Conservation (phyloP, 441 rosid species). For the Gossypium davidsonii region DNA sequence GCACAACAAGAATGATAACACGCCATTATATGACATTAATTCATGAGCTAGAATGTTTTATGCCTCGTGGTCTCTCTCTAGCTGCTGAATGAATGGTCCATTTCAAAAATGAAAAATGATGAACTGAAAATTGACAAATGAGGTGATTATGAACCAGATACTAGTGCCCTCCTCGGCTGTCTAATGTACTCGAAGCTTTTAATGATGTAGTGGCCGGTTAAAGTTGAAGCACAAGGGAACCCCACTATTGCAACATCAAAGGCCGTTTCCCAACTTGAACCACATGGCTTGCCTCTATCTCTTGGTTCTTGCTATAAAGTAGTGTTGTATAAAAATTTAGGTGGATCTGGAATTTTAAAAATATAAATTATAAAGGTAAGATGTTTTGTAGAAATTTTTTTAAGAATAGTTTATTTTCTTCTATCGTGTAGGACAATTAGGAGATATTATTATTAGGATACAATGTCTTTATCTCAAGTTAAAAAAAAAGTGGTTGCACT, state of each 20-base stretch:
- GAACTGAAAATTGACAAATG: neutral
- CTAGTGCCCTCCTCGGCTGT: neutral
- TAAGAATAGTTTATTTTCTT: no score
- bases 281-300: slow-evolving; percentile 14
- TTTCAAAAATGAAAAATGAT: neutral
- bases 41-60: neutral
- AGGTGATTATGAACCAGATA: neutral
- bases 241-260: slow-evolving; percentile 14
- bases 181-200: neutral
- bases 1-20: neutral
- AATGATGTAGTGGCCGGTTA: neutral
- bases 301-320: neutral
- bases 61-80: neutral
- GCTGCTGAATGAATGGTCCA: neutral
- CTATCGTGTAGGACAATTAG: no score
- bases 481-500: no score
- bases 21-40: neutral
- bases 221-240: neutral
- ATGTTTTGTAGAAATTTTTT: no score
- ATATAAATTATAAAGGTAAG: no score
- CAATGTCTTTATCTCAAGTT: no score
- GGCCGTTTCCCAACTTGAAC: neutral
- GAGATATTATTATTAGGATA: no score
- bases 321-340: no score
- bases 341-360: no score